A percentile compares a stretch with the other conserved stretches of the same genome.
Conservation (phyloP, 2,329 filamentous ascomycete species). For the Xylariaceae sp. region DNA sequence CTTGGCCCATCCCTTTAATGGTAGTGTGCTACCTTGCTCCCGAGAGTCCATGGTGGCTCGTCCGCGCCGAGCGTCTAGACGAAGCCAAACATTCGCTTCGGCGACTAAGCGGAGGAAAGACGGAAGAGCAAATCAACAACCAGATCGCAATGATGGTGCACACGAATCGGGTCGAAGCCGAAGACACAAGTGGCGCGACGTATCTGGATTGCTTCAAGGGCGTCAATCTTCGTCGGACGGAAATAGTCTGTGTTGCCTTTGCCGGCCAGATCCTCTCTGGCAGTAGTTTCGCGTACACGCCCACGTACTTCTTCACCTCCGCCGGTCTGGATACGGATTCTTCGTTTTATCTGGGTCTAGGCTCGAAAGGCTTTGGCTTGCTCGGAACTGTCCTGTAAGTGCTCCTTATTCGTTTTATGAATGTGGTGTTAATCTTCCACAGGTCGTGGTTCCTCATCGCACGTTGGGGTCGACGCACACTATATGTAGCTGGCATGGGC, state of each 20-base stretch:
- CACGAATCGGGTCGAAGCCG: slow-evolving; percentile 40
- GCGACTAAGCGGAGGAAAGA: slow-evolving; percentile 32
- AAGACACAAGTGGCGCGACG: slow-evolving; percentile 36
- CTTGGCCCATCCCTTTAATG: slow-evolving; percentile 40
- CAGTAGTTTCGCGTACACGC: slow-evolving; percentile 36
- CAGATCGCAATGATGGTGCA: slow-evolving; percentile 42
- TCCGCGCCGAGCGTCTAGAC: slow-evolving; percentile 35
- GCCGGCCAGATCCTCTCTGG: slow-evolving; percentile 34
- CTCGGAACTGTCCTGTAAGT: slow-evolving; percentile 38
- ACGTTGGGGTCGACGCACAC: slow-evolving; percentile 37
- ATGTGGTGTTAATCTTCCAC: slow-evolving; percentile 20
- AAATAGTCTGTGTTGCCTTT: slow-evolving; percentile 39
- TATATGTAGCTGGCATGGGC: slow-evolving; percentile 38
- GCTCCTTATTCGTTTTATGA: not conserved
- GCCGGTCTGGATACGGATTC: slow-evolving; percentile 31
- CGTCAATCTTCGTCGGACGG: slow-evolving; percentile 40
- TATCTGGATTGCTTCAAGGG: slow-evolving; percentile 47
- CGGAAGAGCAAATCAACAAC: slow-evolving; percentile 34
- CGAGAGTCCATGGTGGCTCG: slow-evolving; percentile 44
- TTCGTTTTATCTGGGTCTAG: slow-evolving; percentile 34
- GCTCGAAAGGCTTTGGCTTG: slow-evolving; percentile 34
- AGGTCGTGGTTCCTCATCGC: slow-evolving; percentile 38
- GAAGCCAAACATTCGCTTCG: slow-evolving; percentile 34
- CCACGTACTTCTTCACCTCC: slow-evolving; percentile 36
- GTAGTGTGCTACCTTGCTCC: slow-evolving; percentile 38